Base-by-base conservation (phyloP, 2,329 filamentous ascomycete genomes). In the Teratosphaeria gauchensis region DNA sequence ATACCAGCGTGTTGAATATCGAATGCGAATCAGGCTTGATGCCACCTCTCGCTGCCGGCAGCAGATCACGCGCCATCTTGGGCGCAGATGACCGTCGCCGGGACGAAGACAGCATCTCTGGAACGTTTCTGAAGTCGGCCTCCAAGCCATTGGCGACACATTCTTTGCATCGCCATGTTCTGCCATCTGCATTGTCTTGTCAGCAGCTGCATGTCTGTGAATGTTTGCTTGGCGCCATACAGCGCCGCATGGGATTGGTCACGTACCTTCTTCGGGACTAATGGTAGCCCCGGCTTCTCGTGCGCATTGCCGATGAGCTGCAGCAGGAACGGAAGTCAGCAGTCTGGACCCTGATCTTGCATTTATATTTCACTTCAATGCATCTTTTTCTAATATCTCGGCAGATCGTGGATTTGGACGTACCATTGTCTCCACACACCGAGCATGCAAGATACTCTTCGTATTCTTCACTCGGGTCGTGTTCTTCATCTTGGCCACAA, bases 261-360 rank as follows among this genome's bases (percentile, higher is more conserved):
- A 71, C 81, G 73, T 81, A 91, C 89, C 82, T 72, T 86, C 81
- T 61, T 84, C 81, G 63, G 80, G 75, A 66, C 76, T 77, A 67
- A 89, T 76, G 63, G 83, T 48, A 48, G 42, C 83, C 60, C 82
- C 82, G 71, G 84, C 83, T 71, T 88, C 83, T 70, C 87, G 85
- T 59, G 90, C 92, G 76, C 92, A 96, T 81, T 94, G 88, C 73
- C 88, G 86, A 78, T 97, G 92, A 69, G 91, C 92, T 96, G 77
- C 71, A 77, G 42, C 42, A 48, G 71, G 70, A 68, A 74, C 73
- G 74, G 69, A 71, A 73, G 74, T 77, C 74, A 77, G 77, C 69
- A 28, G 69, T 73, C 67, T 70, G 69, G 71, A 69, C 68, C 70
- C 70, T 68, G 65, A 64, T 65, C 64, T 63, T 30, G 42, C 9